Evolutionary conservation across 2,329 filamentous ascomycete species (phyloP), one percentile per base, ranked within the genome.

Genomic region (Pseudophaeomoniella oleicola): DNA sequence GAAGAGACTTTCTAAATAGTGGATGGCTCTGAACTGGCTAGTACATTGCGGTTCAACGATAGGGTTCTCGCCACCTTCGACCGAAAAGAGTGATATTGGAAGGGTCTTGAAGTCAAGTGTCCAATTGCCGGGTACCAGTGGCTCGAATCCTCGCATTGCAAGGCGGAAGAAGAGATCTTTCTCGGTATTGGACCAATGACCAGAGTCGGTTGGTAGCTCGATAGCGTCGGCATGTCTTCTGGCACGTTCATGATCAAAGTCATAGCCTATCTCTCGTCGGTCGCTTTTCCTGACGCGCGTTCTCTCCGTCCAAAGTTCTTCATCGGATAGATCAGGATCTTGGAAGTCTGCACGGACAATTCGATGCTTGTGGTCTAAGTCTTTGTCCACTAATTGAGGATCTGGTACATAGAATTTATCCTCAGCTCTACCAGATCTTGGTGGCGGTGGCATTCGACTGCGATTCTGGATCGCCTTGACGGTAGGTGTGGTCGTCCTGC

Each of bases 101-200:
- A 76, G 48, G 12, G 64, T 71, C 5, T 55, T 53, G 42, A 74
- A 73, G 43, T 75, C 70, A 35, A 62, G 50, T 32, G 58, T 55
- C 69, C 70, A 75, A 41, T 56, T 55, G 10, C 52, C 49, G 2
- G 69, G 68, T 10, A 76, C 48, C 1, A 75, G 50, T 6, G 72
- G 66, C 51, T 75, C 71, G 36, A 64, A 66, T 12, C 72, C 71
- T 30, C 71, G 67, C 54, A 67, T 62, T 4, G 61, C 60, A 18
- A 75, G 60, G 39, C 66, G 66, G 39, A 66, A 62, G 43, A 67
- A 67, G 2, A 75, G 53, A 19, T 63, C 60, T 30, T 66, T 62
- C 37, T 73, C 68, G 36, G 67, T 64, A 16, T 64, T 55, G 3
- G 61, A 57, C 66, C 67, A 75, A 32, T 64, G 61, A 16, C 56